These are phyloP conservation scores for Fraxinus quadrangulata DNA, from an alignment of 257 asterid species.

Conservation along the genomic window DNA sequence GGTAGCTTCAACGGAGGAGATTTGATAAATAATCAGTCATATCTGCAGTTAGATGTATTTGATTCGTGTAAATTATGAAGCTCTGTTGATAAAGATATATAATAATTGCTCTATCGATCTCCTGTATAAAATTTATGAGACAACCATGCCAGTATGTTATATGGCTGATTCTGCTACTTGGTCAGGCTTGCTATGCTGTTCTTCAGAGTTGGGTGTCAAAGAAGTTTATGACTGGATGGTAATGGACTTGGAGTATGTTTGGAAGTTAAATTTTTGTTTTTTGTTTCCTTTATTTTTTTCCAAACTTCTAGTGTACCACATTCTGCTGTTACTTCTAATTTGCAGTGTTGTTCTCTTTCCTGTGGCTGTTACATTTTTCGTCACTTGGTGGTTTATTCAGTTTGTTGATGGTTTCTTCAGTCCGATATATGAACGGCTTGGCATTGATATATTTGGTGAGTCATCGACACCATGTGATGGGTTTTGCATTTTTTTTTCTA, in stretches of 20 bases:
- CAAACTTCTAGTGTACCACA: slow-evolving; percentile 6
- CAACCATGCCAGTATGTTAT: slow-evolving; percentile 13
- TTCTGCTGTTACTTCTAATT: slow-evolving; percentile 22
- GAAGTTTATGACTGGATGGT: slow-evolving; percentile 99
- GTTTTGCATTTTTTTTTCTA: neutral
- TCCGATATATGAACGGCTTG: slow-evolving; percentile 91
- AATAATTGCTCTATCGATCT: neutral
- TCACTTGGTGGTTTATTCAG: slow-evolving; percentile 98
- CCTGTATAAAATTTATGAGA: neutral
- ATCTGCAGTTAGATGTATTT: neutral
- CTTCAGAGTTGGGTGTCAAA: slow-evolving; percentile 97
- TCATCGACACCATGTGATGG: slow-evolving; percentile 24
- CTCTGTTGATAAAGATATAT: neutral
- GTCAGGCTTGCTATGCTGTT: slow-evolving; percentile 97
- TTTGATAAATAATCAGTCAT: neutral
- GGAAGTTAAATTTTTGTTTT: neutral
- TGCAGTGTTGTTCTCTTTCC: slow-evolving; percentile 97
- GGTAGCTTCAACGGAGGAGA: neutral
- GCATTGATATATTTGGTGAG: slow-evolving; percentile 88
- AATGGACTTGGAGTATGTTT: slow-evolving; percentile 27
- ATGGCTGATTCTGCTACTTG: slow-evolving; percentile 28
- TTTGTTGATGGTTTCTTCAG: slow-evolving; percentile 98
- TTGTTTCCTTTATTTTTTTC: neutral
- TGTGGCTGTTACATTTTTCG: slow-evolving; percentile 90
- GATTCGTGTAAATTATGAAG: neutral